Conservation (phyloP, 495 filamentous ascomycete species). For the Beverwykella pulmonaria region DNA sequence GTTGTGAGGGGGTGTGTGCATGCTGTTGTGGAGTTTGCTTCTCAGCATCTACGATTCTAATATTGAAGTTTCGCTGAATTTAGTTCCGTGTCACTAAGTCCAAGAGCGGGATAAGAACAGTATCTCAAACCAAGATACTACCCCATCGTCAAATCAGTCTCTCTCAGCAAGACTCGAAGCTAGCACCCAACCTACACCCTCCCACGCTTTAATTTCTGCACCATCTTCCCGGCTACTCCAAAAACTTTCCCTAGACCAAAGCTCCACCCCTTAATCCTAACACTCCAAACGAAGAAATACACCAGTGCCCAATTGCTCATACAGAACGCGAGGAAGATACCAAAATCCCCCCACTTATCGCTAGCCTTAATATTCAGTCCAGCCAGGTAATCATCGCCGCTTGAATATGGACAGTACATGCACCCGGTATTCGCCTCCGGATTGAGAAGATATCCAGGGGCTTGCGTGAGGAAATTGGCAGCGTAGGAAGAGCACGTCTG, state of each 20-base stretch:
- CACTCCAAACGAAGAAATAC: constrained; percentile 83
- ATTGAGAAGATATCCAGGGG: constrained; percentile 56
- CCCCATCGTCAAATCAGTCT: no score
- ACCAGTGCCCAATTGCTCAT: constrained; percentile 77
- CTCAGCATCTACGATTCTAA: no score
- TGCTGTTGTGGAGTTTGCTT: background rate
- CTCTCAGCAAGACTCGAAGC: no score
- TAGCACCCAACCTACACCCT: background rate
- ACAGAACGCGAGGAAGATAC: constrained; percentile 76
- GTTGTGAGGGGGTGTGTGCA: background rate
- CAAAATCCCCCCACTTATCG: constrained; percentile 75
- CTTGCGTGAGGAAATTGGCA: constrained; percentile 34
- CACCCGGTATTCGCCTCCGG: constrained; percentile 61
- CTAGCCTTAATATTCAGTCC: constrained; percentile 66
- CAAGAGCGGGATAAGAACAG: no score
- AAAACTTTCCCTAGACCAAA: constrained; percentile 67
- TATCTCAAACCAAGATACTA: no score
- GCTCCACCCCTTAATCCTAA: constrained; percentile 70
- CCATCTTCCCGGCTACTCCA: constrained; percentile 20
- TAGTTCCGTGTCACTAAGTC: no score
- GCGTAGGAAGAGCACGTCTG: constrained; percentile 65
- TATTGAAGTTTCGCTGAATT: no score
- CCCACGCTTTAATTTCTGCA: constrained; percentile 43
- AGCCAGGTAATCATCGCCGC: constrained; percentile 63
- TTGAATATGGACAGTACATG: constrained; percentile 71